A percentile compares a stretch with the other conserved stretches of the same genome.
phyloP scores from a whole-genome alignment of 73 alveolate genomes.

The Durusdinium trenchii region DNA sequence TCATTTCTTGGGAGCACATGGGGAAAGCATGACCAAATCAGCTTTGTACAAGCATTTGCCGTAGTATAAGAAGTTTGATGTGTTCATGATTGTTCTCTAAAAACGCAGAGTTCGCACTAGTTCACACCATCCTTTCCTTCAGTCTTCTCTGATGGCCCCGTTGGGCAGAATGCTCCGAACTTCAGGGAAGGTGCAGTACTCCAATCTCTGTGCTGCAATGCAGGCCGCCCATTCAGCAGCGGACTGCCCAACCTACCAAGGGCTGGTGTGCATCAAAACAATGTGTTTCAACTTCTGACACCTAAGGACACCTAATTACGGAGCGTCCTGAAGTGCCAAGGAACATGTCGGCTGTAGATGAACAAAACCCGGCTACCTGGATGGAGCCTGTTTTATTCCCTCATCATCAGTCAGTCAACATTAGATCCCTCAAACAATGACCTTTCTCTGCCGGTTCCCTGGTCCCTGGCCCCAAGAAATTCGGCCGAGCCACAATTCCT shows the following conservation, averaged over 20 bases:
- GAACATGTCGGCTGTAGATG: neutral
- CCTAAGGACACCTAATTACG: neutral
- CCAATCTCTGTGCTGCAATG: slow-evolving; percentile 81
- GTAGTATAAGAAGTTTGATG: neutral
- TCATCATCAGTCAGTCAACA: too few relatives aligned
- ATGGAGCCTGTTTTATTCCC: too few relatives aligned
- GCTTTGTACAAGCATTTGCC: too few relatives aligned
- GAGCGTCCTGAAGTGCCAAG: neutral
- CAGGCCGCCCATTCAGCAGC: slow-evolving; percentile 64
- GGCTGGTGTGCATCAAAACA: too few relatives aligned
- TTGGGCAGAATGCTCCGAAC: neutral
- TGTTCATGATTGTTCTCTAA: neutral
- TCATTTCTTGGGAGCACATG: too few relatives aligned
- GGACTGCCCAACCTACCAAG: slow-evolving; percentile 43
- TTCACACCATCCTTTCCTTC: too few relatives aligned
- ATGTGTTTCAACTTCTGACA: neutral
- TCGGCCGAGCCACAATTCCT: slow-evolving; percentile 47
- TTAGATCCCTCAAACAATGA: neutral
- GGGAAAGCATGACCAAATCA: too few relatives aligned
- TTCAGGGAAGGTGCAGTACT: slow-evolving; percentile 1
- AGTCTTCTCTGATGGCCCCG: too few relatives aligned
- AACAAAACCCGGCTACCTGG: too few relatives aligned
- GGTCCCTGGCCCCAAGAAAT: neutral
- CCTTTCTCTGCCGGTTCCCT: neutral
- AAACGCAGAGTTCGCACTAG: too few relatives aligned